Base-by-base conservation (phyloP, 83 land plant species). In the Thuja plicata region DNA sequence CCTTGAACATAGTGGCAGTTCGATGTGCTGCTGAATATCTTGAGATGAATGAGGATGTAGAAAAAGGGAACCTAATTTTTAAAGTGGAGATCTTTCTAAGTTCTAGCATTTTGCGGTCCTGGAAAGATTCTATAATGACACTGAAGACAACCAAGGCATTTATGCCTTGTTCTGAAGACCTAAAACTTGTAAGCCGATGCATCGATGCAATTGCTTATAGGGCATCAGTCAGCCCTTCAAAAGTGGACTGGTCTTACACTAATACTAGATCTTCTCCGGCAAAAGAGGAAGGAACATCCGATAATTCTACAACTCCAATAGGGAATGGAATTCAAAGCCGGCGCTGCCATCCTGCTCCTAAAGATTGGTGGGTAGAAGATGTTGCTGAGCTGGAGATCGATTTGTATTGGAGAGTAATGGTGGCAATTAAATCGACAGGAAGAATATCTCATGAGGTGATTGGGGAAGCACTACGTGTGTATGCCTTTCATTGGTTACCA, bases 11-110 rank as follows among this genome's bases (percentile, higher is more conserved):
- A 35, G 96, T 94, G 7, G 71, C 90, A 12, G 92, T 88, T 15
- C 94, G 94, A 12, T 95, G 99, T 87, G 98, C 94, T 3, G 93
- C 99, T 11, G 95, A 94, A 76, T 97, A 92, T 87, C 94, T 97
- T 19, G 92, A 93, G 86, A 95, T 95, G 95, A 93, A 91, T 30
- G 97, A 95, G 41, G 94, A 90, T 38, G 91, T 94, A 10, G 97
- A 94, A 88, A 95, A 93, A 83, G 94, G 97, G 37, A 95, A 95
- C 87, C 84, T 95, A 38, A 89, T 91, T 13, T 87, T 86, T 87
- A 95, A 95, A 90, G 83, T 95, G 9, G 94, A 95, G 7, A 82
- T 90, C 19, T 95, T 95, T 88, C 88, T 94, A 86, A 92, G 62
- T 85, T 94, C 96, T 35, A 87, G 91, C 89, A 85, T 93, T 35